Evolutionary conservation across 306 rosid genomes (phyloP).

Genomic region (Fragaria vesca): DNA sequence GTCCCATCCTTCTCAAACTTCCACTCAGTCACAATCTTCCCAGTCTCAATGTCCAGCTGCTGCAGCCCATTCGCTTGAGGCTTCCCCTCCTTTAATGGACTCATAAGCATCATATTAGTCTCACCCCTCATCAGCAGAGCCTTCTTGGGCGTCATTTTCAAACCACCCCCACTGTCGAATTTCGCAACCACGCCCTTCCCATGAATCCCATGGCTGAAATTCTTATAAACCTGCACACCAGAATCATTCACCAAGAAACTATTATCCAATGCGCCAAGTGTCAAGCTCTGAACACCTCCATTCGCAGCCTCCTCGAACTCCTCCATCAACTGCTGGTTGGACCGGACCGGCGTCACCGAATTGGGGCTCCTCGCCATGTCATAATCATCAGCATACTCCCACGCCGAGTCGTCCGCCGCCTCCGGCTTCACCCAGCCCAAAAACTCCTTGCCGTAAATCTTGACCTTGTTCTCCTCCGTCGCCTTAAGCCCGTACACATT

Average conservation of each 20-base stretch:
- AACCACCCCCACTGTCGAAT: conserved; percentile 39
- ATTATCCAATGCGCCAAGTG: conserved; percentile 77
- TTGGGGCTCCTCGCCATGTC: conserved; percentile 31
- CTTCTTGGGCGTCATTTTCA: conserved; percentile 50
- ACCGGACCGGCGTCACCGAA: conserved; percentile 33
- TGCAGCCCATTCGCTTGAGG: conserved; percentile 60
- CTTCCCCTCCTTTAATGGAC: conserved; percentile 66
- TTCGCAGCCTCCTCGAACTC: conserved; percentile 86
- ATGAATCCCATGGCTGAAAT: conserved; percentile 67
- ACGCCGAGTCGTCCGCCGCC: conserved; percentile 76
- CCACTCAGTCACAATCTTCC: conserved; percentile 82
- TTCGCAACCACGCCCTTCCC: conserved; percentile 76
- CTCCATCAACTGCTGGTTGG: conserved; percentile 53
- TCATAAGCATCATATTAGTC: conserved; percentile 92
- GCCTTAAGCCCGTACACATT: conserved; percentile 62
- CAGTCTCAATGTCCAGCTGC: conserved; percentile 83
- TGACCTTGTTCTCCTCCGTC: conserved; percentile 73
- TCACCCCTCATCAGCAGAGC: conserved; percentile 74
- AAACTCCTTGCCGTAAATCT: conserved; percentile 83
- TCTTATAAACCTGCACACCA: conserved; percentile 77
- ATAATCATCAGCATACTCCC: conserved; percentile 73
- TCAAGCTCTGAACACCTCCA: conserved; percentile 81
- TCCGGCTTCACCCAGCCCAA: conserved; percentile 89
- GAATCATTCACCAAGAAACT: conserved; percentile 73
- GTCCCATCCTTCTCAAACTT: conserved; percentile 90